These are phyloP conservation scores for Sequoiadendron giganteum DNA, from an alignment of 75 land plant genomes.

Conservation along the genomic window DNA sequence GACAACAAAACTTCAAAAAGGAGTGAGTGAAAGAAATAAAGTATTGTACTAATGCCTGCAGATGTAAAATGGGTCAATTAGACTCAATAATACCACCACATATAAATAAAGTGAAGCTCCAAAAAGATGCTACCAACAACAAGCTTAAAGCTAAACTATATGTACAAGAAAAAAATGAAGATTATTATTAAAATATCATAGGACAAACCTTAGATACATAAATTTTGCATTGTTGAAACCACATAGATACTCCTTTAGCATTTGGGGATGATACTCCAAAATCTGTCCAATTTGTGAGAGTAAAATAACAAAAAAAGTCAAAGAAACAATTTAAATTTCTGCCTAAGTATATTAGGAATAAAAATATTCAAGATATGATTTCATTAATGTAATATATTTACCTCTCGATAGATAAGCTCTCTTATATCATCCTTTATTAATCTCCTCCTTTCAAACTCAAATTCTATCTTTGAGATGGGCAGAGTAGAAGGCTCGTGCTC, in stretches of 20 bases:
- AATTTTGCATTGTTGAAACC: constrained; percentile 56
- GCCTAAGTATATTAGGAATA: constrained; percentile 5
- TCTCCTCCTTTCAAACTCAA: constrained; percentile 82
- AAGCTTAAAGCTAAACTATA: not conserved
- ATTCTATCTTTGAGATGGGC: constrained; percentile 69
- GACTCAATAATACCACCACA: not conserved
- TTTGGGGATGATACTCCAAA: constrained; percentile 88
- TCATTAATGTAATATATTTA: constrained; percentile 12
- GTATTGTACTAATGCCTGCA: not conserved
- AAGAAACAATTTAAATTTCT: not conserved
- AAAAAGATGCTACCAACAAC: not conserved
- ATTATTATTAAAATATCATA: not conserved
- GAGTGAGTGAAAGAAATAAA: not conserved
- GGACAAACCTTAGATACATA: constrained; percentile 70
- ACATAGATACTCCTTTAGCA: constrained; percentile 67
- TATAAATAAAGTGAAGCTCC: not conserved
- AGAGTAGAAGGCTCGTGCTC: constrained; percentile 62
- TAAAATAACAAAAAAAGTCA: not conserved
- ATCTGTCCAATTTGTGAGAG: constrained; percentile 44
- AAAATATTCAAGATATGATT: not conserved
- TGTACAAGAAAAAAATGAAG: not conserved
- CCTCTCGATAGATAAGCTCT: constrained; percentile 88
- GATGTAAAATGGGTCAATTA: not conserved
- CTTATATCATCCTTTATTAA: constrained; percentile 80
- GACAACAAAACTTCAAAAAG: not conserved